These are phyloP conservation scores for Wickerhamomyces queroliae DNA, from an alignment of 805 yeast genomes.

Conservation along the genomic window DNA sequence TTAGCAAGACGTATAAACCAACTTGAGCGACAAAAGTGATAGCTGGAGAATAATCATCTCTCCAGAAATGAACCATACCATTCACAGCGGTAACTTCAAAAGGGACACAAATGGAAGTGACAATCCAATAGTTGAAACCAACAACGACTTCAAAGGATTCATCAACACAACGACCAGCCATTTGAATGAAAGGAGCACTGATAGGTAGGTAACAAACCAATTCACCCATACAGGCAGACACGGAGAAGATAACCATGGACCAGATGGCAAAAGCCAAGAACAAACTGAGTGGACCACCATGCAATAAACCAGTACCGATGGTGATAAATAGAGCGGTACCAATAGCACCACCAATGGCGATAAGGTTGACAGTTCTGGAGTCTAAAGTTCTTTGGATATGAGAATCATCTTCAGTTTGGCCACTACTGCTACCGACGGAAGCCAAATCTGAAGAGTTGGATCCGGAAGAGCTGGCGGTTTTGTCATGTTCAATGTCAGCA, in stretches of 20 bases:
- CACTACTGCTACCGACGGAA: no score
- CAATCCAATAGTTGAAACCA: slow-evolving; percentile 58
- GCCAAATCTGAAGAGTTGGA: no score
- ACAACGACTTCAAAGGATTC: slow-evolving; percentile 64
- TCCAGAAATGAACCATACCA: slow-evolving; percentile 66
- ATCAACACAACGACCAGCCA: slow-evolving; percentile 58
- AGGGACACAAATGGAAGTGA: slow-evolving; percentile 52
- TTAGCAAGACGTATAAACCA: slow-evolving; percentile 55
- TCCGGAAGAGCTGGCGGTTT: no score
- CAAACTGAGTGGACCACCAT: slow-evolving; percentile 50
- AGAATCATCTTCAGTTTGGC: no score
- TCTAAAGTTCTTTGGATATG: slow-evolving; percentile 33
- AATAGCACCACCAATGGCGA: slow-evolving; percentile 61
- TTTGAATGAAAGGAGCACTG: slow-evolving; percentile 57
- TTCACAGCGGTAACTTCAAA: slow-evolving; percentile 62
- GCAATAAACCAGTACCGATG: slow-evolving; percentile 47
- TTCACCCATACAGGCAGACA: slow-evolving; percentile 59
- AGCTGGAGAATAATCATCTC: slow-evolving; percentile 68
- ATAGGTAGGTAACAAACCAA: slow-evolving; percentile 58
- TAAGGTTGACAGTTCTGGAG: slow-evolving; percentile 54
- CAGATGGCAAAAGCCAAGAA: slow-evolving; percentile 56
- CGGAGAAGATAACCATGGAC: slow-evolving; percentile 60
- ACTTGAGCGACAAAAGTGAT: slow-evolving; percentile 62
- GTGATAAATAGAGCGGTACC: slow-evolving; percentile 64
- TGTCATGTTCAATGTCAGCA: no score